Conservation (phyloP, 2,329 filamentous ascomycete species). For the Zymoseptoria ardabiliae region DNA sequence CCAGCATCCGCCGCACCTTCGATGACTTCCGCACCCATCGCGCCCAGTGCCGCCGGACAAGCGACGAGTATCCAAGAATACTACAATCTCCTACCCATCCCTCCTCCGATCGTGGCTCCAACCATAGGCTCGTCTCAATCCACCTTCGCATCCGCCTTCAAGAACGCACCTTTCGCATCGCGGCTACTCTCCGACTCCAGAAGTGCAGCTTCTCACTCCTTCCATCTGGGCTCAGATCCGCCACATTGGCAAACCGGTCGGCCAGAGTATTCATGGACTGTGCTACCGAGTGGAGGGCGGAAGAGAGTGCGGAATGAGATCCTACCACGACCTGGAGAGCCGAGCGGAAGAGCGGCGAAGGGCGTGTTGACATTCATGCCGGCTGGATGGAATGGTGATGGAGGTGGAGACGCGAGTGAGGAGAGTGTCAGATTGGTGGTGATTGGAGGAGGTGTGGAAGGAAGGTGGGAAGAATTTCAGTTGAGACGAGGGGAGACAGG, state of each 20-base stretch:
- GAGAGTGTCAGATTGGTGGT: conserved; percentile 24
- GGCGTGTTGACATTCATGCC: conserved; percentile 72
- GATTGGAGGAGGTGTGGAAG: conserved; percentile 29
- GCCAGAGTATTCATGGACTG: conserved; percentile 21
- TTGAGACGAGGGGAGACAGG: conserved; percentile 15
- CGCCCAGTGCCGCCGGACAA: not conserved
- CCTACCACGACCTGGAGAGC: conserved; percentile 45
- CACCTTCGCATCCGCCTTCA: conserved; percentile 23
- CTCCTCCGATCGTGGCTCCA: conserved; percentile 8
- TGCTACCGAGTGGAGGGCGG: conserved; percentile 31
- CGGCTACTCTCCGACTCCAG: conserved; percentile 84
- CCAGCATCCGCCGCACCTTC: not conserved
- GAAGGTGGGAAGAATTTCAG: conserved; percentile 31
- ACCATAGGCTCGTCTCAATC: conserved; percentile 13
- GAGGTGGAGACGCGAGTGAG: conserved; percentile 3
- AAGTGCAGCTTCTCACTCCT: conserved; percentile 71
- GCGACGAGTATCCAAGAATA: conserved; percentile 24
- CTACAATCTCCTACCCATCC: conserved; percentile 26
- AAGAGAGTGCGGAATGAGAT: conserved; percentile 28
- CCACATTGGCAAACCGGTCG: conserved; percentile 33
- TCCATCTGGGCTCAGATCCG: conserved; percentile 74
- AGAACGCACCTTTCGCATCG: conserved; percentile 48
- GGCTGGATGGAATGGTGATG: conserved; percentile 4
- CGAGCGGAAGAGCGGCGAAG: conserved; percentile 59
- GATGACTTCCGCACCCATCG: conserved; percentile 10